A percentile compares a stretch with the other conserved stretches of the same genome.
Conservation (phyloP, 2,329 filamentous ascomycete species). For the Coniella vitis region DNA sequence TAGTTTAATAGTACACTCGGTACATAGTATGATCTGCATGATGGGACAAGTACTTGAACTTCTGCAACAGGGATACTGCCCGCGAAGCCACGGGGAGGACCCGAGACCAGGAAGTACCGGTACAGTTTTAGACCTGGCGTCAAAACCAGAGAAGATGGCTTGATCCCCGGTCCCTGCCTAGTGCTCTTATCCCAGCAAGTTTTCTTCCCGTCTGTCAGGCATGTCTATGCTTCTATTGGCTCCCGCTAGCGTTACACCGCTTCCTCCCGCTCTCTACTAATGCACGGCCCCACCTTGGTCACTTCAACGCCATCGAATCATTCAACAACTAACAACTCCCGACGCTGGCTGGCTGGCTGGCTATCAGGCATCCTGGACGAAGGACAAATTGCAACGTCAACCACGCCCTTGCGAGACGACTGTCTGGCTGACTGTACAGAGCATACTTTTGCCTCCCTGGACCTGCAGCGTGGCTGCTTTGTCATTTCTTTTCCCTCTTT, state of each 20-base stretch:
- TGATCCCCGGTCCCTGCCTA: not conserved
- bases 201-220: slow-evolving; percentile 12
- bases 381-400: slow-evolving; percentile 2
- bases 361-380: not conserved
- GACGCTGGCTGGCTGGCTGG: not conserved
- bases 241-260: slow-evolving; percentile 1
- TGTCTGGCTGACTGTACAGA: too few species aligned
- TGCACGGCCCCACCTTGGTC: slow-evolving; percentile 5
- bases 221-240: slow-evolving; percentile 8
- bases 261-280: slow-evolving; percentile 4
- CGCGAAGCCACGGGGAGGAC: not conserved
- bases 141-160: too few species aligned
- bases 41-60: too few species aligned
- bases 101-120: not conserved
- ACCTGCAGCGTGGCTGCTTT: slow-evolving; percentile 3
- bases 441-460: not conserved
- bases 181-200: not conserved
- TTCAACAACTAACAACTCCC: not conserved
- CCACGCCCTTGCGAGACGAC: slow-evolving; percentile 4
- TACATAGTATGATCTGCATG: too few species aligned
- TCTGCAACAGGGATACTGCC: not conserved
- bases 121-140: not conserved
- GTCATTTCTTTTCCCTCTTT: too few species aligned
- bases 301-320: slow-evolving; percentile 8
- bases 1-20: too few species aligned